A percentile compares a stretch with the other conserved stretches of the same genome.
phyloP scores from a whole-genome alignment of 2,329 filamentous ascomycete genomes.

The Trichoderma afroharzianum region DNA sequence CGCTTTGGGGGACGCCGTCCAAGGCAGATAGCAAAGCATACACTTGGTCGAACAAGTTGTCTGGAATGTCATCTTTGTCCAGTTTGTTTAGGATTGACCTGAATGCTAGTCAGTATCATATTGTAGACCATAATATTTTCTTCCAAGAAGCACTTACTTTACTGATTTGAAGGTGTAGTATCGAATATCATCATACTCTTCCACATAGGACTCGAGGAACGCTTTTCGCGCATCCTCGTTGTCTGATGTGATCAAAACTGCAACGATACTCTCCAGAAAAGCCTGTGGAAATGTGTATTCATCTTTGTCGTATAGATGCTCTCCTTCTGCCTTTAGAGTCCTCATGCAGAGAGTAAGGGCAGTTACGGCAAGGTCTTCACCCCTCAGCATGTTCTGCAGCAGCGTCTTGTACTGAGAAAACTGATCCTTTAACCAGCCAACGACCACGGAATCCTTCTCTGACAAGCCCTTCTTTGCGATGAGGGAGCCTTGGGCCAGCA shows the following conservation, averaged over 20 bases:
- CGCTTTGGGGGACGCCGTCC: slow-evolving; percentile 65
- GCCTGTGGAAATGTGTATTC: slow-evolving; percentile 66
- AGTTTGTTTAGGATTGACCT: slow-evolving; percentile 29
- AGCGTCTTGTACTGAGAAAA: slow-evolving; percentile 66
- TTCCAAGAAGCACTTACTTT: slow-evolving; percentile 51
- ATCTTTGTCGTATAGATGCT: slow-evolving; percentile 55
- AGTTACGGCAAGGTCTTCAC: slow-evolving; percentile 63
- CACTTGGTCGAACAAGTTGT: slow-evolving; percentile 49
- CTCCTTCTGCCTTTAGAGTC: slow-evolving; percentile 74
- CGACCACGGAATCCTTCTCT: slow-evolving; percentile 71
- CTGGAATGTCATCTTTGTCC: slow-evolving; percentile 19
- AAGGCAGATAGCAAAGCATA: slow-evolving; percentile 63
- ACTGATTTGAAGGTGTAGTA: slow-evolving; percentile 77
- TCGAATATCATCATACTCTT: slow-evolving; percentile 78
- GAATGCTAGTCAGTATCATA: not conserved
- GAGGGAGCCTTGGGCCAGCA: slow-evolving; percentile 72
- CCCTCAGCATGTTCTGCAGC: slow-evolving; percentile 59
- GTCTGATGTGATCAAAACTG: slow-evolving; percentile 55
- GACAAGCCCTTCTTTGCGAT: slow-evolving; percentile 60
- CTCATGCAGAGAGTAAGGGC: slow-evolving; percentile 79
- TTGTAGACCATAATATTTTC: not conserved
- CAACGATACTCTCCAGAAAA: slow-evolving; percentile 64
- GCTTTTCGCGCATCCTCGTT: slow-evolving; percentile 61
- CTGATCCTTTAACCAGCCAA: slow-evolving; percentile 73
- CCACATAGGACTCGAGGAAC: slow-evolving; percentile 74